These are phyloP conservation scores for Coccomyxa sp. DNA, from an alignment of 139 green algal species.

Conservation along the genomic window DNA sequence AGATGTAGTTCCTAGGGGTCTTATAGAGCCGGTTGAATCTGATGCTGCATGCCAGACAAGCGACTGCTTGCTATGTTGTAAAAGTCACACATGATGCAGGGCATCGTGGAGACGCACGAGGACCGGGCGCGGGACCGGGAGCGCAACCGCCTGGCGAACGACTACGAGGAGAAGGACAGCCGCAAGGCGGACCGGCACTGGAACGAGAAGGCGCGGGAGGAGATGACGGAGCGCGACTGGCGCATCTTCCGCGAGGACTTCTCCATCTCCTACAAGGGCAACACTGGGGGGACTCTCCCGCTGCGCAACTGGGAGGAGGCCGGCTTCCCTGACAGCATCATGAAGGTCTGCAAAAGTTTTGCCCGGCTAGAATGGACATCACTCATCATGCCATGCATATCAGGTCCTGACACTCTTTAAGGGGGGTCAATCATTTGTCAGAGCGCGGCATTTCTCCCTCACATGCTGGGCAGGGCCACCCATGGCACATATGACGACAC, in stretches of 20 bases:
- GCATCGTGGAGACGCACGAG: constrained; percentile 53
- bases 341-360: constrained; percentile 28
- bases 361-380: neutral
- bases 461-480: too few species aligned
- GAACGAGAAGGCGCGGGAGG: constrained; percentile 28
- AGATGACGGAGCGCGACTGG: constrained; percentile 98
- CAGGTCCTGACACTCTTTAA: too few species aligned
- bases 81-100: too few species aligned
- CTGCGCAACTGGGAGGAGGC: constrained; percentile 83
- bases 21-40: too few species aligned
- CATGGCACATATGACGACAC: too few species aligned
- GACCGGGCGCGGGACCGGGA: constrained; percentile 54
- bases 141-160: constrained; percentile 50
- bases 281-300: constrained; percentile 3
- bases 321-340: constrained; percentile 53
- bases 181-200: constrained; percentile 28
- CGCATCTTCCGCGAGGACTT: constrained; percentile 99
- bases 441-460: too few species aligned
- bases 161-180: constrained; percentile 76
- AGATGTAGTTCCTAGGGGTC: too few species aligned
- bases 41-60: too few species aligned
- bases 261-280: constrained; percentile 85
- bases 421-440: too few species aligned
- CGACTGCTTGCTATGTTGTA: too few species aligned
- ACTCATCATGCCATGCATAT: too few species aligned